Evolutionary conservation across 1,139 yeast genomes (phyloP).

Genomic region (Wickerhamiella infanticola): DNA sequence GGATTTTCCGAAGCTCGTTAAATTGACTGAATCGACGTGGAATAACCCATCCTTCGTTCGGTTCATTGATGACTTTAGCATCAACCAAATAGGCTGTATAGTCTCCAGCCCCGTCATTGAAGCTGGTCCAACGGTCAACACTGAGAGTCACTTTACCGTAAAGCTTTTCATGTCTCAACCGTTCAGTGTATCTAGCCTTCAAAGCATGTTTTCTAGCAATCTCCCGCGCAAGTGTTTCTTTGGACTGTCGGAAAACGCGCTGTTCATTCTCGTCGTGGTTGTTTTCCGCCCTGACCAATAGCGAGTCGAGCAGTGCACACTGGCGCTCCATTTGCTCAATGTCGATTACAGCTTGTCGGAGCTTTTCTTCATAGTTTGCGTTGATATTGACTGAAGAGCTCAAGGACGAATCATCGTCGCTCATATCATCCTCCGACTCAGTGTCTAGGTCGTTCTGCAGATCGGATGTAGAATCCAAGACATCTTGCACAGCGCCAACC

Average conservation of each 20-base stretch:
- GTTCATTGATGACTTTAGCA: constrained; percentile 40
- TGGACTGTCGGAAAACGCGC: constrained; percentile 51
- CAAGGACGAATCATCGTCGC: background rate
- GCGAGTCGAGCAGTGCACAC: constrained; percentile 44
- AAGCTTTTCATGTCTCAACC: constrained; percentile 66
- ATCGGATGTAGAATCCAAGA: background rate
- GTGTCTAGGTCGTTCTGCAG: background rate
- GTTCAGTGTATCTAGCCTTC: constrained; percentile 67
- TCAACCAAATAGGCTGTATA: constrained; percentile 62
- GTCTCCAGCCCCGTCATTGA: constrained; percentile 35
- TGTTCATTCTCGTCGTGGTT: constrained; percentile 61
- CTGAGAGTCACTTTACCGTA: constrained; percentile 51
- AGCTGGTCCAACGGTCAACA: constrained; percentile 50
- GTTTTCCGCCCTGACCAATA: constrained; percentile 64
- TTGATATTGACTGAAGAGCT: constrained; percentile 30
- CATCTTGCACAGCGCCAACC: background rate
- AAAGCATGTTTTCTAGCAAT: constrained; percentile 55
- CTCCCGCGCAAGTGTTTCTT: constrained; percentile 50
- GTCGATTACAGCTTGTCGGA: constrained; percentile 38
- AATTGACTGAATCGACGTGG: constrained; percentile 83
- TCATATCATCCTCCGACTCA: background rate
- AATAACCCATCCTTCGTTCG: constrained; percentile 61
- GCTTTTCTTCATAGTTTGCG: constrained; percentile 56
- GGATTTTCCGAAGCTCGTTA: constrained; percentile 49
- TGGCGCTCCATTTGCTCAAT: constrained; percentile 52